Evolutionary conservation across 2,329 filamentous ascomycete species (phyloP).

Genomic region (Colletotrichum spinosum): DNA sequence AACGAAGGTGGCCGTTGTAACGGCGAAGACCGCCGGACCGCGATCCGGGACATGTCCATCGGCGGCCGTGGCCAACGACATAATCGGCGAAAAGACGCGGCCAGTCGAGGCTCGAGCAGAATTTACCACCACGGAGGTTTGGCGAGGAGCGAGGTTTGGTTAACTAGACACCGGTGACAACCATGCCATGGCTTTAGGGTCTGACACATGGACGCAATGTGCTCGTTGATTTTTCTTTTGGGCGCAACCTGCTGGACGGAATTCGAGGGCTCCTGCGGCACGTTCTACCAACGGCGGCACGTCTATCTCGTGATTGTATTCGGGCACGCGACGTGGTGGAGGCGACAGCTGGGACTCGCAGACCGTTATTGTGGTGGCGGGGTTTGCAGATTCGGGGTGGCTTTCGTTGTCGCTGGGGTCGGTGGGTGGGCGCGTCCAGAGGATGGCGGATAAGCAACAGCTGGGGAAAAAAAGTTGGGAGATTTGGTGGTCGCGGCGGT

Average conservation of each 20-base stretch:
- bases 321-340: constrained; percentile 6
- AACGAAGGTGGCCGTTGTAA: constrained; percentile 76
- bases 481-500: constrained; percentile 11
- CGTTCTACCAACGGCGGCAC: not conserved
- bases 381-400: constrained; percentile 1
- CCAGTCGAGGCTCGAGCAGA: not conserved
- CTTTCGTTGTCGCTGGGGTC: constrained; percentile 4
- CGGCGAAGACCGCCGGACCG: constrained; percentile 73
- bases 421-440: too few relatives aligned
- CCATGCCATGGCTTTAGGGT: constrained; percentile 35
- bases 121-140: constrained; percentile 37
- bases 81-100: constrained; percentile 31
- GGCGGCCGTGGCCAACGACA: constrained; percentile 32
- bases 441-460: constrained; percentile 3
- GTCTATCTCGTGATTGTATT: constrained; percentile 1
- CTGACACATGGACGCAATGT: constrained; percentile 36
- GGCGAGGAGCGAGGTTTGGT: constrained; percentile 27
- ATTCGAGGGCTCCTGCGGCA: constrained; percentile 12
- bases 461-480: constrained; percentile 14
- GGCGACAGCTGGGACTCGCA: not conserved
- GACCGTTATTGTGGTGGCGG: not conserved
- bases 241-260: constrained; percentile 17
- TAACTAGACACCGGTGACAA: constrained; percentile 34
- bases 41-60: constrained; percentile 56
- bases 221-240: constrained; percentile 7